Conservation (phyloP, 257 asterid species). For the Scutellaria barbata region DNA sequence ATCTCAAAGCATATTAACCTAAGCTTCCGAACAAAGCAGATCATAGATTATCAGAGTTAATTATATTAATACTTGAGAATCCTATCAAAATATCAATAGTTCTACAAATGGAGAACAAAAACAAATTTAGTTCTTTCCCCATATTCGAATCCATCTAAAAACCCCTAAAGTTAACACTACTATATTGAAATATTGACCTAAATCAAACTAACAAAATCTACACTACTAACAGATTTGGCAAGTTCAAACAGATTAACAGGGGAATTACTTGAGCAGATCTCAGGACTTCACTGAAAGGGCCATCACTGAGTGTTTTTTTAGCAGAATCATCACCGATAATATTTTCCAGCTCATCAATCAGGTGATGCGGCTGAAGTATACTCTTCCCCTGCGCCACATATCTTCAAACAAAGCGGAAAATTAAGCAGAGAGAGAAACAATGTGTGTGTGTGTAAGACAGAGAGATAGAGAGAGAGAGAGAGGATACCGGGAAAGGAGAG, state of each 20-base stretch:
- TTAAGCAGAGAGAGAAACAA: not conserved
- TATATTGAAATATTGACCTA: not conserved
- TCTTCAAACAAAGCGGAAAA: constrained; percentile 43
- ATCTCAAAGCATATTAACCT: not conserved
- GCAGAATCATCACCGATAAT: constrained; percentile 54
- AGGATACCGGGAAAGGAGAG: constrained; percentile 85
- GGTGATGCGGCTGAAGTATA: constrained; percentile 83
- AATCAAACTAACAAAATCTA: no score
- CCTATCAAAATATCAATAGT: not conserved
- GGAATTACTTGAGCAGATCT: constrained; percentile 73
- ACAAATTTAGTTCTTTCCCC: not conserved
- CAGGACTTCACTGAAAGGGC: constrained; percentile 81
- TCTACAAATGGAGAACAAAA: not conserved
- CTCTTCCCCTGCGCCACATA: constrained; percentile 97
- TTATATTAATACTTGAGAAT: no score
- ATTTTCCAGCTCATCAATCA: constrained; percentile 84
- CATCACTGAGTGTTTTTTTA: constrained; percentile 58
- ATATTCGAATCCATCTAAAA: no score
- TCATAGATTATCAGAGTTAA: not conserved
- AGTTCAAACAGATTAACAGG: not conserved
- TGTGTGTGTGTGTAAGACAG: not conserved
- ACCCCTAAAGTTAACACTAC: not conserved
- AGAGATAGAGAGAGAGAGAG: not conserved
- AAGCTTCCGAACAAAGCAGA: not conserved
- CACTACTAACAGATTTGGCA: not conserved